These are phyloP conservation scores for Fusarium chaquense DNA, from an alignment of 2,329 filamentous ascomycete species.

Conservation along the genomic window DNA sequence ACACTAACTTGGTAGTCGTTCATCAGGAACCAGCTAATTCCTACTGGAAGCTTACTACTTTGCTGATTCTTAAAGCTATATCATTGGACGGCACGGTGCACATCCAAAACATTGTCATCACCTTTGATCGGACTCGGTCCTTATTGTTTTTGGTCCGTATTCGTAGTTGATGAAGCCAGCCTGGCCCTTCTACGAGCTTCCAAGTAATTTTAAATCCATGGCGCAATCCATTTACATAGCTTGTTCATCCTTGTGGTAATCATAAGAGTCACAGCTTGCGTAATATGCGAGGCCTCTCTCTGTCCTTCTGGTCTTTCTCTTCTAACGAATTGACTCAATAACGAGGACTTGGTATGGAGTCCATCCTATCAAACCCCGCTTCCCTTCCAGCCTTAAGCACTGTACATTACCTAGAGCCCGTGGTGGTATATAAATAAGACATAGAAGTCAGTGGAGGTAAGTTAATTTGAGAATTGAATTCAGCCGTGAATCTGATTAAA, in stretches of 20 bases:
- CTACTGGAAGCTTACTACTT: background rate
- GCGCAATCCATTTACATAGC: background rate
- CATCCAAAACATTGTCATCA: background rate
- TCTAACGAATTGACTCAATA: constrained; percentile 24
- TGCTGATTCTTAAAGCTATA: background rate
- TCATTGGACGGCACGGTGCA: background rate
- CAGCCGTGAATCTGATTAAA: background rate
- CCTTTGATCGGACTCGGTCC: background rate
- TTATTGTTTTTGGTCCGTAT: constrained; percentile 6
- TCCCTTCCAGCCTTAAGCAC: constrained; percentile 21
- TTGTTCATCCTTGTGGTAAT: constrained; percentile 4
- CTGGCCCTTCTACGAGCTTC: constrained; percentile 14
- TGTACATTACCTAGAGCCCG: background rate
- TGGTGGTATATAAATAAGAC: background rate
- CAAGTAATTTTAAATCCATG: background rate
- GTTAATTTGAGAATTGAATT: constrained; percentile 13
- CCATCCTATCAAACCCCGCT: constrained; percentile 26
- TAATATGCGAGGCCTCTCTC: constrained; percentile 41
- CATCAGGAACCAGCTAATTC: constrained; percentile 16
- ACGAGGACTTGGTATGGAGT: constrained; percentile 23
- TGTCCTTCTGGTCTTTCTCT: constrained; percentile 27
- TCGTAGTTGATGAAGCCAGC: constrained; percentile 23
- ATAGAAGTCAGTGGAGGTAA: background rate
- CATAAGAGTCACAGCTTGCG: constrained; percentile 43
- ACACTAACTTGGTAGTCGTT: constrained; percentile 29